Evolutionary conservation across 2,329 filamentous ascomycete genomes (phyloP), one percentile per base, ranked within the genome.

Genomic region (Nemania sp.): DNA sequence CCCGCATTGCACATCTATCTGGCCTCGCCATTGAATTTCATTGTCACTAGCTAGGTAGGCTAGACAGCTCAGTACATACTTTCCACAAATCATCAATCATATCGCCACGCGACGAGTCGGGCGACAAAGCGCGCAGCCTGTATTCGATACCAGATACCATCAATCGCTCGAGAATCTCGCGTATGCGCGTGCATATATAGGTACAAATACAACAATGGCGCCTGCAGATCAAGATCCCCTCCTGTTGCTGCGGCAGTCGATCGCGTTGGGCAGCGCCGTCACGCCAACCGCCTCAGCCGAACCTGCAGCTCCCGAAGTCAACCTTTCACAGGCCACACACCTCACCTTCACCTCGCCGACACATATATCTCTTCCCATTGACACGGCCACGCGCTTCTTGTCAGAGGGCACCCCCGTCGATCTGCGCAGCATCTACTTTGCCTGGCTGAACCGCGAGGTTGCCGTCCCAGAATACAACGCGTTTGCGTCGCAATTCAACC

Each of bases 401-500:
- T 94, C 93, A n/a, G 87, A 88, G 66, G 88, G 88, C 74, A 86
- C 88, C 64, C 86, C 91, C 4, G 90, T 97, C 75, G 93, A 98
- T 78, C 85, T 99, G 73, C 93, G 96, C 78, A 96, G 92, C 79
- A 95, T 98, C 81, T 98, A 95, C 84, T 97, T 98, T 78, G 94
- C 94, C 64, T 99, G 94, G 93, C 86, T 93, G 76, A 97, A 98
- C 82, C 93, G 94, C 80, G 95, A 98, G 82, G 89, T 92, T 63
- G 89, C 92, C 62, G 94, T 97, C 73, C 92, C 93, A 11, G 93
- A 97, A 75, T 98, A 98, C 86, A 96, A 98, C 80, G 89, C 92
- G 27, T 91, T 92, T 0, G 92, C 93, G 15, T 90, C 92, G 75
- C 86, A 90, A 73, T 86, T 98, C 64, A 97, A 97, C 78, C 90